These are phyloP conservation scores for Cairneyella variabilis DNA, from an alignment of 495 filamentous ascomycete species.

Conservation along the genomic window DNA sequence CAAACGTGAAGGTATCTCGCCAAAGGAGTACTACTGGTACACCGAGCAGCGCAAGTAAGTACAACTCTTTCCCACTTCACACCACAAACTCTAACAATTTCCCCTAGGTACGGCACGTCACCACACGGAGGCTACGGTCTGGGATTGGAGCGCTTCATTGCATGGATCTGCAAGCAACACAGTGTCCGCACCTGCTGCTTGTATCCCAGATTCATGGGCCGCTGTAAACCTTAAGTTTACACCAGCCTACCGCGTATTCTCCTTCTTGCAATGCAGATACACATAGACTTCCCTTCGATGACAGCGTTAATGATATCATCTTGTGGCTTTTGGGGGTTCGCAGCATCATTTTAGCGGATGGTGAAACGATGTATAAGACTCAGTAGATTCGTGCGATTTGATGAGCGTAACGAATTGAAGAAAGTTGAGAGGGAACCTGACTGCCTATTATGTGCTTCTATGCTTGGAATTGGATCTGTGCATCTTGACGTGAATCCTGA, in stretches of 20 bases:
- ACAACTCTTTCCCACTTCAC: no score
- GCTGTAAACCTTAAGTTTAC: constrained; percentile 74
- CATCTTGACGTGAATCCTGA: no score
- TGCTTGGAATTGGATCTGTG: no score
- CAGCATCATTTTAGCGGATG: no score
- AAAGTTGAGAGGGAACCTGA: no score
- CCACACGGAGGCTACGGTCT: constrained; percentile 96
- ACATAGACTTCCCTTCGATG: not conserved
- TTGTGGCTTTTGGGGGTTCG: no score
- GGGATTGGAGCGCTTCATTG: constrained; percentile 92
- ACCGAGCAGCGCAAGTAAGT: constrained; percentile 96
- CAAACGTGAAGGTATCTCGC: constrained; percentile 78
- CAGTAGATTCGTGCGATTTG: no score
- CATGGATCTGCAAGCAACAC: constrained; percentile 90
- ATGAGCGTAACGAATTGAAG: no score
- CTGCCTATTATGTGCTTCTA: no score
- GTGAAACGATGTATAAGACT: no score
- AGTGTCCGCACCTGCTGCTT: constrained; percentile 86
- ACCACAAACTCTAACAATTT: constrained; percentile 25
- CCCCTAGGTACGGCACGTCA: constrained; percentile 85
- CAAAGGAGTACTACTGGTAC: constrained; percentile 96
- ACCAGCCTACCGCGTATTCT: not conserved
- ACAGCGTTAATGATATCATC: no score
- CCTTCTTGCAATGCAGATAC: not conserved
- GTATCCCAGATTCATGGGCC: constrained; percentile 91